A percentile compares a stretch with the other conserved stretches of the same genome.
phyloP scores from a whole-genome alignment of 169 alveolate genomes.

The Cryptosporidium baileyi region DNA sequence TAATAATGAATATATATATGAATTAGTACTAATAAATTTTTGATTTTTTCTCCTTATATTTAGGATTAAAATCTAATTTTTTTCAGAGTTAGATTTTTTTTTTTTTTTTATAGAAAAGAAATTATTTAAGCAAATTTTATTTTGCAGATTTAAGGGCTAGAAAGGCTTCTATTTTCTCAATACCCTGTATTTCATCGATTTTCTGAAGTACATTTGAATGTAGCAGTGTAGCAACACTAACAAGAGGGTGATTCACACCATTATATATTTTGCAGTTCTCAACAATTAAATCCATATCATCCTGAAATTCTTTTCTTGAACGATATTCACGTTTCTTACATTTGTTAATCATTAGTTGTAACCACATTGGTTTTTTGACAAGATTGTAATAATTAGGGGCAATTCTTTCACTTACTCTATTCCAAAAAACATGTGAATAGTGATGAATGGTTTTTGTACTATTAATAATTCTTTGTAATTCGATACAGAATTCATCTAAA shows the following conservation, averaged over 20 bases:
- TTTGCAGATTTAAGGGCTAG: neutral
- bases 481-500: constrained; percentile 73
- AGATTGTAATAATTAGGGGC: constrained; percentile 84
- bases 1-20: too few relatives aligned
- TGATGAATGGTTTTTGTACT: constrained; percentile 67
- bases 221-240: constrained; percentile 72
- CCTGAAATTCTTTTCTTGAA: constrained; percentile 76
- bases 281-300: constrained; percentile 79
- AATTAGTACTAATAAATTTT: neutral
- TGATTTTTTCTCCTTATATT: neutral
- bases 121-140: too few relatives aligned
- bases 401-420: constrained; percentile 80
- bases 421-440: constrained; percentile 78
- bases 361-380: constrained; percentile 84
- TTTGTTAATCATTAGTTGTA: constrained; percentile 76
- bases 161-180: constrained; percentile 76
- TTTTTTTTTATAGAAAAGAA: neutral
- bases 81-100: neutral
- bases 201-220: constrained; percentile 24
- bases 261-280: constrained; percentile 82
- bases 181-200: constrained; percentile 55
- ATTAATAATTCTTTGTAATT: constrained; percentile 73
- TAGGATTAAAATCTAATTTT: neutral
- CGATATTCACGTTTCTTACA: constrained; percentile 79
- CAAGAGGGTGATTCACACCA: constrained; percentile 79